Base-by-base conservation (phyloP, 495 filamentous ascomycete species). In the Aspergillus hancockii region DNA sequence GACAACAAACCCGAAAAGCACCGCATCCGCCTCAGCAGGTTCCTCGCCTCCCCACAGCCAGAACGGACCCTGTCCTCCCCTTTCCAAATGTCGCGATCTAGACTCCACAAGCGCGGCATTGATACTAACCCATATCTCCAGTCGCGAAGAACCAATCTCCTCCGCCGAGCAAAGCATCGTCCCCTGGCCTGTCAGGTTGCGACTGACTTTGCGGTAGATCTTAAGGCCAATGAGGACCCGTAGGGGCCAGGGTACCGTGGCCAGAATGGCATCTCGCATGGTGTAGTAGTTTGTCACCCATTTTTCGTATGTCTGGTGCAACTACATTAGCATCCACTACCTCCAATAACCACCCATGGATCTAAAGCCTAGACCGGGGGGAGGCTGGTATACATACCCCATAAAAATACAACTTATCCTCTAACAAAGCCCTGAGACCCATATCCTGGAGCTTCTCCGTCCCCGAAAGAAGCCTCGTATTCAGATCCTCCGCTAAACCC, bases 221-320 rank as follows among this genome's bases (percentile, higher is more conserved):
- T 87, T 38, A 3, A 70, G 61, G 0, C 85, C 86, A n/a, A 88
- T 67, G 8, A 87, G 1, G 0, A 83, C 49, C n/a, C 75, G 79
- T 6, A 85, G 18, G 0, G 77, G 79, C 63, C 79, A 87, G 0
- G 83, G 77, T 2, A 86, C 22, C 0, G 74, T 30, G 21, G 54
- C 69, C 16, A 88, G 72, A 1, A 79, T 69, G 31, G 81, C 67
- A 36, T 77, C 75, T 30, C 85, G 81, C 84, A 85, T 85, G 8
- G 71, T 66, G 67, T 86, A 83, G 75, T 83, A 88, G 65, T 89
- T 88, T 46, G 83, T 65, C 4, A 75, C 59, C 85, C 84, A 88
- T 60, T 73, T 80, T 62, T 64, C 68, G 45, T 66, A 34, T 13
- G 21, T 36, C 70, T 70, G 12, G 19, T 9, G 36, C 21, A 38